Percentiles rank a stretch among this genome's conserved stretches.
Conservation (phyloP, 2,329 filamentous ascomycete genomes). For the Ophiostoma perfectum region DNA sequence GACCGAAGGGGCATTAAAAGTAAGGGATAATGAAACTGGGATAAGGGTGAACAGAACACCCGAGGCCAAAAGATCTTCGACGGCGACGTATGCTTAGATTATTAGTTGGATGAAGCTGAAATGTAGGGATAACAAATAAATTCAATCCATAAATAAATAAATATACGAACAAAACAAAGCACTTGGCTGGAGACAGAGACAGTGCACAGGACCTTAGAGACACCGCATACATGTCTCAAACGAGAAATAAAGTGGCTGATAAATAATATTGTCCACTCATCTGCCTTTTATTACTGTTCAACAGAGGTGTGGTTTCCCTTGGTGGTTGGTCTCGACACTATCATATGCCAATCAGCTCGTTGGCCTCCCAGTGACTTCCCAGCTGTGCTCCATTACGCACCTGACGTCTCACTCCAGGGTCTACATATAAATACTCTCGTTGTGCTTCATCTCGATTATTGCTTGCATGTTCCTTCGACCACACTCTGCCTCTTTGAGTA, state of each 20-base stretch:
- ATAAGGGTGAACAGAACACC: neutral
- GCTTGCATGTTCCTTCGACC: neutral
- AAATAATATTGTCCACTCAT: neutral
- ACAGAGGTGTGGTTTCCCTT: neutral
- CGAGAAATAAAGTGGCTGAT: neutral
- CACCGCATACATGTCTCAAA: neutral
- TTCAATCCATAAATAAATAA: neutral
- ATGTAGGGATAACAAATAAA: neutral
- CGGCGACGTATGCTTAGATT: neutral
- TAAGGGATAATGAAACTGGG: neutral
- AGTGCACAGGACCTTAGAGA: neutral
- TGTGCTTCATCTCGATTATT: neutral
- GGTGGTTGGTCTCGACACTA: neutral
- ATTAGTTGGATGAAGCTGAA: neutral
- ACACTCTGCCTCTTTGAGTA: neutral
- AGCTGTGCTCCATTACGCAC: neutral
- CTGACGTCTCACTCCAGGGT: neutral
- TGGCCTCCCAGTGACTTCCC: neutral
- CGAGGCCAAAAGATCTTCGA: neutral
- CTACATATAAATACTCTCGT: neutral
- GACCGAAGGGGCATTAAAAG: neutral
- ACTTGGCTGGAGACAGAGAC: neutral
- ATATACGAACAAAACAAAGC: neutral
- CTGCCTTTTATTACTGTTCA: neutral
- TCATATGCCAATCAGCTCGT: neutral